phyloP scores from a whole-genome alignment of 495 filamentous ascomycete genomes.

The Parathielavia hyrcaniae region DNA sequence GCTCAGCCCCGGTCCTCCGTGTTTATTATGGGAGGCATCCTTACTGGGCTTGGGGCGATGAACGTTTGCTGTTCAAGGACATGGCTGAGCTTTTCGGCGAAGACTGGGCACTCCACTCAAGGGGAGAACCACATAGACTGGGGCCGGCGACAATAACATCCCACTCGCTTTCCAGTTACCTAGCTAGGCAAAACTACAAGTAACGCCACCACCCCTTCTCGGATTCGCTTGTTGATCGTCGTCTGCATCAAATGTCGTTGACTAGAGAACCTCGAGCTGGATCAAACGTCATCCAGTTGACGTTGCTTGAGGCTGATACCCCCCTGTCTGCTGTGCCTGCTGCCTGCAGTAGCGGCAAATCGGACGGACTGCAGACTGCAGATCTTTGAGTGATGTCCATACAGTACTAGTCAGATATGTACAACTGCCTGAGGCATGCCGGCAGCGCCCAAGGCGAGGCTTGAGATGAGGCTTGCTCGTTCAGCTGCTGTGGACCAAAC shows the following conservation, averaged over 20 bases:
- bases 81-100: neutral
- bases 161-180: neutral
- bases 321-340: conserved; percentile 6
- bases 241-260: neutral
- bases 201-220: neutral
- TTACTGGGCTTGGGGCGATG: neutral
- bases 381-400: neutral
- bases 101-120: neutral
- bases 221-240: neutral
- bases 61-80: neutral
- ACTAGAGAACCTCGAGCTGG: neutral
- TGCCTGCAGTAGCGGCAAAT: conserved; percentile 9
- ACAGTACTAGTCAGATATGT: conserved; percentile 11
- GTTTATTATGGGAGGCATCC: neutral
- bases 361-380: neutral
- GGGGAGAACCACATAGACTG: neutral
- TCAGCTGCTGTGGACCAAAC: too few relatives aligned
- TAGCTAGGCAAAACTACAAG: conserved; percentile 7
- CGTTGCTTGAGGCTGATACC: conserved; percentile 4
- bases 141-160: neutral
- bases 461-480: too few relatives aligned
- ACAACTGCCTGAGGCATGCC: conserved; percentile 17
- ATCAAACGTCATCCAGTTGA: conserved; percentile 21
- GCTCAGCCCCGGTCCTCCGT: neutral
- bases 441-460: neutral